These are phyloP conservation scores for Trypanosoma theileri DNA, from an alignment of 208 protist species.

Conservation along the genomic window DNA sequence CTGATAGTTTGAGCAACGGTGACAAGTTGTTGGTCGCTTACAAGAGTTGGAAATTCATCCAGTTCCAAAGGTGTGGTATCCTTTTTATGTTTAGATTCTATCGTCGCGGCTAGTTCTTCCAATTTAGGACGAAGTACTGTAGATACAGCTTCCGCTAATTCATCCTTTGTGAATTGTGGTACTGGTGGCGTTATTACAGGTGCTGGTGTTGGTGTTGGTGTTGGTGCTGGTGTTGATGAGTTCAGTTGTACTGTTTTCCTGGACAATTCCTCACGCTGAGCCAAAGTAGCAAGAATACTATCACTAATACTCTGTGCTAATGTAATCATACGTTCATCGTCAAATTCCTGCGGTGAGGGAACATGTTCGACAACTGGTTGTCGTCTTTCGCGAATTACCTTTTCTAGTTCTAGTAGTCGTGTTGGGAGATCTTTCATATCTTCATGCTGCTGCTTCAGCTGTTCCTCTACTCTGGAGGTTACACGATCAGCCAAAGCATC, in stretches of 20 bases:
- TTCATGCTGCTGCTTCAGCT: slow-evolving; percentile 15
- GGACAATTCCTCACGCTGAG: slow-evolving; percentile 17
- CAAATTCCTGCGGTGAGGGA: slow-evolving; percentile 25
- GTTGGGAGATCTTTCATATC: slow-evolving; percentile 21
- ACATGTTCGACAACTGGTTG: slow-evolving; percentile 16
- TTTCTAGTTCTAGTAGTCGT: slow-evolving; percentile 17
- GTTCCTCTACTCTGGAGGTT: slow-evolving; percentile 32
- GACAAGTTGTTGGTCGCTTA: slow-evolving; percentile 21
- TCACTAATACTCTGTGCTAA: slow-evolving; percentile 73
- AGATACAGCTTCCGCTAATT: slow-evolving; percentile 49
- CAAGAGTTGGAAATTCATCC: neutral
- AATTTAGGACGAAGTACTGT: slow-evolving; percentile 48
- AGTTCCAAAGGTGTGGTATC: neutral
- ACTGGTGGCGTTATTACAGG: neutral
- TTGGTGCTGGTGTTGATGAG: neutral
- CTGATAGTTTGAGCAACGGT: slow-evolving; percentile 25
- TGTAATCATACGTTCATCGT: slow-evolving; percentile 46
- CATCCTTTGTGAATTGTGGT: slow-evolving; percentile 23
- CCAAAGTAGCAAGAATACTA: slow-evolving; percentile 49
- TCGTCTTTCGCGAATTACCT: slow-evolving; percentile 4
- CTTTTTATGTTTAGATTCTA: neutral
- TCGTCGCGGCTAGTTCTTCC: slow-evolving; percentile 15
- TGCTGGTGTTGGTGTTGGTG: neutral
- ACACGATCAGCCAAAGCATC: slow-evolving; percentile 38
- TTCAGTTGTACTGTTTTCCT: neutral